These are phyloP conservation scores for Vitellaria paradoxa DNA, from an alignment of 179 eudicot species.

Conservation along the genomic window DNA sequence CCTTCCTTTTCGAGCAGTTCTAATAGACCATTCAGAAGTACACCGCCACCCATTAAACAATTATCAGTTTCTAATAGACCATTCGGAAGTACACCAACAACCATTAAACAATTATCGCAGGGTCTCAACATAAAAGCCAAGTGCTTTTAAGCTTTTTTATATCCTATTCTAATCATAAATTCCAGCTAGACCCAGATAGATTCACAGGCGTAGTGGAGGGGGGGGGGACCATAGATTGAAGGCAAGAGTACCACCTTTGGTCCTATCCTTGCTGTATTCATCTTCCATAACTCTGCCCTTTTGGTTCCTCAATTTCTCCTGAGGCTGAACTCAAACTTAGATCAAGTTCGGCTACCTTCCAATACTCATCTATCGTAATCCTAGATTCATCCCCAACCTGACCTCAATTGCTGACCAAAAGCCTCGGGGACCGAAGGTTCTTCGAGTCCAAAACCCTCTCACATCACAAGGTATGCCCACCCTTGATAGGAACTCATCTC, in stretches of 20 bases:
- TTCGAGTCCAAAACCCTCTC: constrained; percentile 1
- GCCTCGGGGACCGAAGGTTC: constrained; percentile 3
- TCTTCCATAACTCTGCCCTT: not conserved
- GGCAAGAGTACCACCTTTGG: not conserved
- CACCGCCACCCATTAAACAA: constrained; percentile 13
- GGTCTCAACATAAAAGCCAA: not conserved
- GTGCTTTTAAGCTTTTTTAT: not conserved
- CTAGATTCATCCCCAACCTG: constrained; percentile 17
- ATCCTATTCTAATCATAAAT: not conserved
- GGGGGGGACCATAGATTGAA: not conserved
- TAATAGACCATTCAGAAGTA: not conserved
- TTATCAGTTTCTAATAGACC: constrained; percentile 36
- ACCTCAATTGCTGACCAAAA: not conserved
- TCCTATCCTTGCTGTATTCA: not conserved
- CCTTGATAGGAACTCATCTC: not conserved
- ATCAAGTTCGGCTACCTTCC: not conserved
- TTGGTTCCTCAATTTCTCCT: not conserved
- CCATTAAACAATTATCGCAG: constrained; percentile 25
- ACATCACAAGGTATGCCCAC: not conserved
- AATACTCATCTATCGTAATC: not conserved
- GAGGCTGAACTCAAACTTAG: not conserved
- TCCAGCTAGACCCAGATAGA: not conserved
- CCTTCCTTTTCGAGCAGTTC: not conserved
- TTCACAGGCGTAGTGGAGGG: not conserved
- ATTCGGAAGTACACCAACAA: constrained; percentile 26